A percentile compares a stretch with the other conserved stretches of the same genome.
Evolutionary conservation across 495 filamentous ascomycete species (phyloP).

Genomic region (Podospora australis): DNA sequence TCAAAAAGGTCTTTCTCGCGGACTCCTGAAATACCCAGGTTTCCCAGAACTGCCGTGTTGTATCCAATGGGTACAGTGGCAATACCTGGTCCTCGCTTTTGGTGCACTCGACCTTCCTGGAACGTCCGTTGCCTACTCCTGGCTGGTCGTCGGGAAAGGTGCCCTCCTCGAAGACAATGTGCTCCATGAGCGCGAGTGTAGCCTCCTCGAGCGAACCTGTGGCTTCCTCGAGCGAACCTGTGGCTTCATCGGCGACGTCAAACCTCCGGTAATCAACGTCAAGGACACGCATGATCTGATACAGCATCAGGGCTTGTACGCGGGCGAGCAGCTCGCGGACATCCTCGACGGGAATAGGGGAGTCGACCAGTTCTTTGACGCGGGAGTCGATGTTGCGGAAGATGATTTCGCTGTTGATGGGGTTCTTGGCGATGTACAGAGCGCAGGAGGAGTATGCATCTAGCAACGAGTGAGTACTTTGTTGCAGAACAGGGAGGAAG

Average conservation of each 20-base stretch:
- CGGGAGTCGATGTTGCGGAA: constrained; percentile 35
- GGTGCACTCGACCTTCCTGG: too few species aligned
- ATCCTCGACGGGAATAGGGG: constrained; percentile 23
- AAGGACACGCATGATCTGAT: constrained; percentile 50
- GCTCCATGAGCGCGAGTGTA: constrained; percentile 22
- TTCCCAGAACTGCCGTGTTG: constrained; percentile 35
- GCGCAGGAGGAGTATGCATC: constrained; percentile 46
- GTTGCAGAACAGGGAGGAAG: not conserved
- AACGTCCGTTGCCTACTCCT: too few species aligned
- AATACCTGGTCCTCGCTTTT: constrained; percentile 14
- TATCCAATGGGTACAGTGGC: constrained; percentile 33
- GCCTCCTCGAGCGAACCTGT: constrained; percentile 31
- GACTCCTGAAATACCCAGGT: constrained; percentile 45
- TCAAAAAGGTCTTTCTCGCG: constrained; percentile 38
- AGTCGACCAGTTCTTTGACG: constrained; percentile 30
- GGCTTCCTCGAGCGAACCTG: constrained; percentile 30
- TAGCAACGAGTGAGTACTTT: constrained; percentile 11
- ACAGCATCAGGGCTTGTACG: constrained; percentile 41
- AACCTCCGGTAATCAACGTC: constrained; percentile 41
- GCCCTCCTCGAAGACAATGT: constrained; percentile 12
- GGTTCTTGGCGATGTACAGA: constrained; percentile 42
- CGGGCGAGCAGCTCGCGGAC: constrained; percentile 26
- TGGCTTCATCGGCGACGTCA: constrained; percentile 30
- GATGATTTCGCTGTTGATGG: constrained; percentile 38
- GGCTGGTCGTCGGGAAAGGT: too few species aligned